Evolutionary conservation across 148 eudicot genomes (phyloP).

Genomic region (Diospyros lotus): DNA sequence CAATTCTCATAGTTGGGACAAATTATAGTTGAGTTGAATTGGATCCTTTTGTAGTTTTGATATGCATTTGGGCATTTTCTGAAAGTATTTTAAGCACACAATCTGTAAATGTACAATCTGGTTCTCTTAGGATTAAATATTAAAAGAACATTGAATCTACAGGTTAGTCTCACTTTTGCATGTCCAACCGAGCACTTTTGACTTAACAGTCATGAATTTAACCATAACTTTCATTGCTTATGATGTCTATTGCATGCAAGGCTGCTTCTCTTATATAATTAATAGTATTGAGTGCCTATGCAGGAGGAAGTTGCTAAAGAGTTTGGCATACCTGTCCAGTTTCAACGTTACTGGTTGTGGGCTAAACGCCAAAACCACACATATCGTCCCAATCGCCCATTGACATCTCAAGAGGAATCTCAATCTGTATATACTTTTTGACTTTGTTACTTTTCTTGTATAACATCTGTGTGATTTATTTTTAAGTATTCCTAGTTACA

Average conservation of each 20-base stretch:
- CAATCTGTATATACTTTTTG: slow-evolving; percentile 45
- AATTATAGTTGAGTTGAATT: not conserved
- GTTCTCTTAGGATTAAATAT: not conserved
- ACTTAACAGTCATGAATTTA: too few relatives aligned
- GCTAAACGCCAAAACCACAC: slow-evolving; percentile 93
- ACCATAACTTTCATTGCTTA: not conserved
- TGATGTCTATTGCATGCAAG: not conserved
- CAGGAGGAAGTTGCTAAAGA: slow-evolving; percentile 90
- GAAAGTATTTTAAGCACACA: not conserved
- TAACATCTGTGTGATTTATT: too few relatives aligned
- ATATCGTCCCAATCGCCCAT: slow-evolving; percentile 82
- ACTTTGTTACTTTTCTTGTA: not conserved
- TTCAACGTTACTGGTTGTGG: slow-evolving; percentile 85
- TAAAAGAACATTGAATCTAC: not conserved
- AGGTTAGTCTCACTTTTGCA: not conserved
- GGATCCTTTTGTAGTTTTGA: not conserved
- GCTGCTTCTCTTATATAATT: not conserved
- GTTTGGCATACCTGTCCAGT: slow-evolving; percentile 78
- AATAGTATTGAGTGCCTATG: not conserved
- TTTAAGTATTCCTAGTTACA: too few relatives aligned
- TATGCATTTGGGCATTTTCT: not conserved
- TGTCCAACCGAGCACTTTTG: not conserved
- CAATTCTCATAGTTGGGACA: not conserved
- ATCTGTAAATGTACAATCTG: slow-evolving; percentile 1
- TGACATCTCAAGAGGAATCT: slow-evolving; percentile 62